Percentiles rank a stretch among this genome's conserved stretches.
Evolutionary conservation across 2,329 filamentous ascomycete genomes (phyloP).

Genomic region (Cyclaneusma minus): DNA sequence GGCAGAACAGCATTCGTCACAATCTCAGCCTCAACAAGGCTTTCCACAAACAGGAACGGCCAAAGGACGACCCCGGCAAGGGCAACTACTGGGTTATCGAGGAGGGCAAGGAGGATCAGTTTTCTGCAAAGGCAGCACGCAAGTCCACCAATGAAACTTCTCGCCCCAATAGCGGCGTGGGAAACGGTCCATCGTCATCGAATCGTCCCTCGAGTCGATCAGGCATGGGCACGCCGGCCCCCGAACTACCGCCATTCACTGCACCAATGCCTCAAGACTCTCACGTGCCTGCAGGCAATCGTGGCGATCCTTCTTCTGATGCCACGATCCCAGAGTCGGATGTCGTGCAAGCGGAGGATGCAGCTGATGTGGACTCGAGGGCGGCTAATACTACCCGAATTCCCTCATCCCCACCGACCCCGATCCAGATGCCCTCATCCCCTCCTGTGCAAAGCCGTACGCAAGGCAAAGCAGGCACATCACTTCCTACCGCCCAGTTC

Average conservation of each 20-base stretch:
- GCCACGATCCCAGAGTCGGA: conserved; percentile 64
- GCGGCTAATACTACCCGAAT: conserved; percentile 23
- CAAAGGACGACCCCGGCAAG: conserved; percentile 94
- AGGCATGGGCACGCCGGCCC: conserved; percentile 2
- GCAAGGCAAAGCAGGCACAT: conserved; percentile 50
- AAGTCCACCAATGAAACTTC: conserved; percentile 22
- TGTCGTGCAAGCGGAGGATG: conserved; percentile 33
- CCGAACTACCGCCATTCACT: conserved; percentile 9
- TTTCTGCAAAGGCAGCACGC: conserved; percentile 67
- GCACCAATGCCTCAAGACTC: conserved; percentile 12
- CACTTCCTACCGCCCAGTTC: conserved; percentile 51
- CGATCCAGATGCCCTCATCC: conserved; percentile 75
- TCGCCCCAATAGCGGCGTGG: conserved; percentile 4
- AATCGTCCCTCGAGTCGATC: conserved; percentile 1
- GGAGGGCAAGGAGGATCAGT: conserved; percentile 75
- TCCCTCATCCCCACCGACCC: conserved; percentile 54
- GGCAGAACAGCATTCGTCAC: conserved; percentile 98
- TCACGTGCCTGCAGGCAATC: conserved; percentile 8
- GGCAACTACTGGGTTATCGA: conserved; percentile 96
- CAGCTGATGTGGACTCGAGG: conserved; percentile 22
- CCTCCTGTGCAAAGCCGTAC: conserved; percentile 56
- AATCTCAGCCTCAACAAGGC: conserved; percentile 95
- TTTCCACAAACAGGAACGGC: conserved; percentile 87
- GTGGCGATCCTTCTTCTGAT: conserved; percentile 53
- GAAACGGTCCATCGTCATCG: conserved; percentile 5